Evolutionary conservation across 2,329 filamentous ascomycete genomes (phyloP).

Genomic region (Grosmannia huntii): DNA sequence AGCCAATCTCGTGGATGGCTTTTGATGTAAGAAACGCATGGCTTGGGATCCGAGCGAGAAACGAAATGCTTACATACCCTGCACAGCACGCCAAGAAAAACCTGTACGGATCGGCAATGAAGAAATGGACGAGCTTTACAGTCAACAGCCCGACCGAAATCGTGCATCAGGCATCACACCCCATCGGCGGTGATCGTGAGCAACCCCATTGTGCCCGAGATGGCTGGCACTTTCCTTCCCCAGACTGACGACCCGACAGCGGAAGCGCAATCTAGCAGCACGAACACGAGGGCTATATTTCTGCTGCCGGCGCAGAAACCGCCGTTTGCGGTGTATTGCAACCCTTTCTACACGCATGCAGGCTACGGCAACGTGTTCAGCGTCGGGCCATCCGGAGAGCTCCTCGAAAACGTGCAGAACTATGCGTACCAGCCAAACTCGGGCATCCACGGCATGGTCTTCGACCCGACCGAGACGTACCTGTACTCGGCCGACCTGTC

Average conservation of each 20-base stretch:
- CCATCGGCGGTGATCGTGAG: conserved; percentile 64
- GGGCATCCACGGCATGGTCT: conserved; percentile 73
- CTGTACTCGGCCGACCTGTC: conserved; percentile 70
- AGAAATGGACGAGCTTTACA: conserved; percentile 78
- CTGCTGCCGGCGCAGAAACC: conserved; percentile 65
- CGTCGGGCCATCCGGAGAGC: conserved; percentile 41
- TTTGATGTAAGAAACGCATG: conserved; percentile 52
- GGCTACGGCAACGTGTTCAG: conserved; percentile 70
- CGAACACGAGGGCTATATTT: conserved; percentile 83
- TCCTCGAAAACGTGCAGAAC: conserved; percentile 56
- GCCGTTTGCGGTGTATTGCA: conserved; percentile 75
- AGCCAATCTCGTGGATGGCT: conserved; percentile 90
- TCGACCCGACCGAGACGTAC: conserved; percentile 59
- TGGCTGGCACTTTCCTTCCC: not conserved
- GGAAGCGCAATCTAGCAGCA: conserved; percentile 52
- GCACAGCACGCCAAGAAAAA: conserved; percentile 64
- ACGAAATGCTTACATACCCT: conserved; percentile 9
- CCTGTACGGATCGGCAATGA: conserved; percentile 84
- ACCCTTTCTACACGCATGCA: conserved; percentile 80
- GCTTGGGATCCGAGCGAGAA: conserved; percentile 19
- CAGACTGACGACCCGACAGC: conserved; percentile 28
- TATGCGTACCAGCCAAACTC: conserved; percentile 57
- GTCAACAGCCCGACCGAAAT: conserved; percentile 68
- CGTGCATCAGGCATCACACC: conserved; percentile 58
- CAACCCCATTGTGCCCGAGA: not conserved